Evolutionary conservation across 2,329 filamentous ascomycete genomes (phyloP), one percentile per base, ranked within the genome.

Genomic region (Myriosclerotinia duriaeana): DNA sequence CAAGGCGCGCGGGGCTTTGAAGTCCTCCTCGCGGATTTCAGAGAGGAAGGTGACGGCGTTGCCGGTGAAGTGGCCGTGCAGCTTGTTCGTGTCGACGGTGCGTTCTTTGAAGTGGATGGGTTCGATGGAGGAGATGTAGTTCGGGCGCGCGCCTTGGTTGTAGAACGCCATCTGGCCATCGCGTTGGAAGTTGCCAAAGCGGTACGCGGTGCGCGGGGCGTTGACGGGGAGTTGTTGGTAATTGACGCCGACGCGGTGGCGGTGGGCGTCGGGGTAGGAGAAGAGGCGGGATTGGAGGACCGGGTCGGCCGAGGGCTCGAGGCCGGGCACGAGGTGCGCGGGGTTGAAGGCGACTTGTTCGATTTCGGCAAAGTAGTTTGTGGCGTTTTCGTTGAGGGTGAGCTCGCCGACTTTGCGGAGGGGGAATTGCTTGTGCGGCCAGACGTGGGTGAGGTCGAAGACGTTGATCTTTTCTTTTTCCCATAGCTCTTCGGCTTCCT

Each of bases 311-410:
- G 87, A 89, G 2, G 87, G 84, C 76, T 89, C 87, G 62, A 88
- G 85, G 53, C 88, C 88, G 1, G 87, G 87, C 2, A 85, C 81
- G 76, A 89, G 77, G 74, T 90, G 86, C 1, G 86, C 81, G 40
- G 88, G 88, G 70, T 83, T 86, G 82, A 89, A 90, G 1, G 87
- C 85, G 15, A 84, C 81, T 75, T 90, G 88, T 78, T 91, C 88
- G 59, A 90, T 88, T 72, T 89, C 85, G 65, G 83, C 82, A 68
- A 86, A 86, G 75, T 86, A 86, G 75, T 86, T 86, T 71, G 80
- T 74, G 1, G 81, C 78, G 65, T 84, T 84, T 64, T 78, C 76
- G 71, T 83, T 82, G 14, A 84, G 72, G 0, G 77, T 80, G 68
- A 84, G 75, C 66, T 80, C 79, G 48, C 82, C 83, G 66, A 84